These are phyloP conservation scores for Globisporangium paroecandrum DNA, from an alignment of 352 stramenopile species.

Conservation along the genomic window DNA sequence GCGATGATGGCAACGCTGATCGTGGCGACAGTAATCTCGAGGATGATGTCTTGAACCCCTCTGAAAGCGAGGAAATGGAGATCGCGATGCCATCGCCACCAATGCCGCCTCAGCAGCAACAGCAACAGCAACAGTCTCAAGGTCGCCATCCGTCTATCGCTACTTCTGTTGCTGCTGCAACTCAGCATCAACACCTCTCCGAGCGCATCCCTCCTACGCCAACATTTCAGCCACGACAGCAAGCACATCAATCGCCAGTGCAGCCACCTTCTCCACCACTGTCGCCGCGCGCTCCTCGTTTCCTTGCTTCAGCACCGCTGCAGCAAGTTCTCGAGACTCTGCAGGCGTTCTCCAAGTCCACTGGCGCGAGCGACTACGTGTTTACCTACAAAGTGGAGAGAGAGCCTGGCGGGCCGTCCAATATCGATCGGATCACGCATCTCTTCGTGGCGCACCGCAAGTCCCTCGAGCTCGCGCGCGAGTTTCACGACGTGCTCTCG, in stretches of 20 bases:
- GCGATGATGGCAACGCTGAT: neutral
- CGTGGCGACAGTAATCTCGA: neutral
- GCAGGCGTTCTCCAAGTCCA: conserved; percentile 1
- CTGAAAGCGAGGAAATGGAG: neutral
- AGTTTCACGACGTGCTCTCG: conserved; percentile 8
- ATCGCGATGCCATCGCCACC: neutral
- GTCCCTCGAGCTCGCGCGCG: conserved; percentile 8
- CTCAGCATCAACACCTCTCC: neutral
- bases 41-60: neutral
- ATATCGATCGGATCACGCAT: conserved; percentile 1
- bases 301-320: neutral
- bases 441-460: conserved; percentile 5
- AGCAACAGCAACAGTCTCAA: neutral
- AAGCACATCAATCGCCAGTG: neutral
- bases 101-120: neutral
- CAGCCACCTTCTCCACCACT: neutral
- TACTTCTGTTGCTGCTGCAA: neutral
- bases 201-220: neutral
- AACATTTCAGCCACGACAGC: neutral
- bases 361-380: neutral
- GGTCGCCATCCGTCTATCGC: neutral
- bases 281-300: neutral
- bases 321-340: conserved; percentile 2
- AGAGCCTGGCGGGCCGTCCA: neutral
- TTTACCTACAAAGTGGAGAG: conserved; percentile 6